phyloP scores from a whole-genome alignment of 306 rosid species.

The Rubus idaeus region DNA sequence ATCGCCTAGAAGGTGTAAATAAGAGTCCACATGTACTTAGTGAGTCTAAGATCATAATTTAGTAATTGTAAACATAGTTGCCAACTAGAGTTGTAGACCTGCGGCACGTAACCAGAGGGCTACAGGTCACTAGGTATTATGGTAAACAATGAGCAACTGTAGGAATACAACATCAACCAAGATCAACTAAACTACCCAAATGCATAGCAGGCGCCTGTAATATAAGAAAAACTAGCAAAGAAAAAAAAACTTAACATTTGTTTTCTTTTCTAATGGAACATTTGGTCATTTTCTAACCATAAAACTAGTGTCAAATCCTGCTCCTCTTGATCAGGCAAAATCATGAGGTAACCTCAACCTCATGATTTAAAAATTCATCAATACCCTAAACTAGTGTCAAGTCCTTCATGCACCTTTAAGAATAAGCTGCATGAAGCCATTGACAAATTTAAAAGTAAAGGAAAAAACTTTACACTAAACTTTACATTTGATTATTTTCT shows the following conservation, averaged over 20 bases:
- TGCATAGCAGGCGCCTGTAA: too few species aligned
- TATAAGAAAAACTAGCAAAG: too few species aligned
- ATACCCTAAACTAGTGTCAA: too few species aligned
- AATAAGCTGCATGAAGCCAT: too few species aligned
- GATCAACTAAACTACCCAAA: not conserved
- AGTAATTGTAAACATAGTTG: too few species aligned
- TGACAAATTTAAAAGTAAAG: too few species aligned
- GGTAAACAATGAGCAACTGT: not conserved
- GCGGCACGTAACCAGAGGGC: not conserved
- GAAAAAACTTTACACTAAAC: not conserved
- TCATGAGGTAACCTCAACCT: not conserved
- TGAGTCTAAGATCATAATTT: not conserved
- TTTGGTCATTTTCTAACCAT: not conserved
- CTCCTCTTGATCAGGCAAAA: not conserved
- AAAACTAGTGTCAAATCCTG: not conserved
- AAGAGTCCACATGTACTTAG: not conserved
- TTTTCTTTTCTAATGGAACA: not conserved
- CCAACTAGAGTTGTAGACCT: not conserved
- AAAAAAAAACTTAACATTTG: not conserved
- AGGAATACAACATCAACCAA: not conserved
- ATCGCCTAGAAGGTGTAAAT: not conserved
- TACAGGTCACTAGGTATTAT: not conserved
- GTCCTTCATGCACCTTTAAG: too few species aligned
- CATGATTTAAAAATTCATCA: not conserved
- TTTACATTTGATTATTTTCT: not conserved